Conservation (phyloP, 495 filamentous ascomycete genomes). For the Tuber melanosporum region DNA sequence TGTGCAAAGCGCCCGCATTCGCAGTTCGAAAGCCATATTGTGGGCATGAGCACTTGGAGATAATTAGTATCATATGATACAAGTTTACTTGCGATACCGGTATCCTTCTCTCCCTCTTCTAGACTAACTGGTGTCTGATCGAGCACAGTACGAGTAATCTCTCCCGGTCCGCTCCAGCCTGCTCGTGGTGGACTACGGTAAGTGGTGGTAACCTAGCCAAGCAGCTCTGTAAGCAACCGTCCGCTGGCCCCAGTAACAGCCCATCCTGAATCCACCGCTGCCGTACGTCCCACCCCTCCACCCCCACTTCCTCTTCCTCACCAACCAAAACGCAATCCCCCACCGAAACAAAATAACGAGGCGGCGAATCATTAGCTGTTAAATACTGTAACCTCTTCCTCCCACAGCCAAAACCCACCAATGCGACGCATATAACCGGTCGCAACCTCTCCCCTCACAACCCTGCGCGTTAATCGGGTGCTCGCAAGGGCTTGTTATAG, state of each 20-base stretch:
- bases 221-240: neutral
- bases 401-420: neutral
- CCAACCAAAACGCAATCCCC: neutral
- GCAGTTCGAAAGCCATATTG: neutral
- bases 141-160: neutral
- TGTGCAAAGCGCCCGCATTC: neutral
- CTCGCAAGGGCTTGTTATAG: neutral
- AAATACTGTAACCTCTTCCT: neutral
- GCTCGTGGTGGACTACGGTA: neutral
- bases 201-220: neutral
- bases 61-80: too few species aligned
- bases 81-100: too few species aligned
- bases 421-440: neutral
- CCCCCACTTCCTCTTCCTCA: neutral
- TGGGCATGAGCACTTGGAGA: neutral
- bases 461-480: constrained; percentile 2
- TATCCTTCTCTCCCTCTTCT: neutral
- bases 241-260: neutral
- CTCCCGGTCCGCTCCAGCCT: neutral
- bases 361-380: neutral
- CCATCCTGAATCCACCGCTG: neutral
- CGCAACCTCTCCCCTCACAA: neutral
- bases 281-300: neutral
- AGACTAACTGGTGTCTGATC: neutral
- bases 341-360: constrained; percentile 4